Evolutionary conservation across 306 rosid genomes (phyloP), one percentile per base, ranked within the genome.

Genomic region (Astragalus membranaceus): DNA sequence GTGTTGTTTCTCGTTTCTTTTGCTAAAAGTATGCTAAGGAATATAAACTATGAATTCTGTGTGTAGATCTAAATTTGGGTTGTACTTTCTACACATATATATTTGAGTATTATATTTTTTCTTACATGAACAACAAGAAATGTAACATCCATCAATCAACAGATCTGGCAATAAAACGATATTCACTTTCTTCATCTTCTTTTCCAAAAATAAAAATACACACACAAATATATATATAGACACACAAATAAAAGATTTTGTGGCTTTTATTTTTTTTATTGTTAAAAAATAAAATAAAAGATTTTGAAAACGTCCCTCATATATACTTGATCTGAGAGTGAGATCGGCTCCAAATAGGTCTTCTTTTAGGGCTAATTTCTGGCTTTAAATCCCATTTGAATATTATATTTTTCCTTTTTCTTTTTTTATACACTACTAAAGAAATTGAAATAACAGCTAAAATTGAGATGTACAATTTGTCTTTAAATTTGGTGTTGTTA

Each of bases 41-140:
- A 73, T 71, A 74, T 46, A 64, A 69, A 79, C 53, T 72, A 23
- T 42, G 73, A 16, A 67, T 75, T 79, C 64, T 49, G 23, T 63
- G 75, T 73, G 42, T 83, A 87, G 96, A 86, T 92, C 98, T 83
- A 84, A 59, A 83, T 85, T 83, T 80, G 78, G 85, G 74, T 33
- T 49, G 69, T 20, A 41, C 75, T 29, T 50, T 59, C 7, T 46
- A 42, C 23, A 11, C 11, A 20, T 20, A 37, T 44, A 69, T 73
- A 46, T 52, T 10, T 74, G 23, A 42, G 52, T 73, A 62, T 74
- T 76, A 1, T 58, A 43, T 60, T 46, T 43, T 50, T 47, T 23
- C 55, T 59, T 67, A 33, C 63, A 63, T 60, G 35, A n/a, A 62
- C 37, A 39, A 44, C 84, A 75, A 70, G 17, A 79, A 42, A 57